phyloP scores from a whole-genome alignment of 1,284 basidiomycete species.

The Apiotrichum siamense region DNA sequence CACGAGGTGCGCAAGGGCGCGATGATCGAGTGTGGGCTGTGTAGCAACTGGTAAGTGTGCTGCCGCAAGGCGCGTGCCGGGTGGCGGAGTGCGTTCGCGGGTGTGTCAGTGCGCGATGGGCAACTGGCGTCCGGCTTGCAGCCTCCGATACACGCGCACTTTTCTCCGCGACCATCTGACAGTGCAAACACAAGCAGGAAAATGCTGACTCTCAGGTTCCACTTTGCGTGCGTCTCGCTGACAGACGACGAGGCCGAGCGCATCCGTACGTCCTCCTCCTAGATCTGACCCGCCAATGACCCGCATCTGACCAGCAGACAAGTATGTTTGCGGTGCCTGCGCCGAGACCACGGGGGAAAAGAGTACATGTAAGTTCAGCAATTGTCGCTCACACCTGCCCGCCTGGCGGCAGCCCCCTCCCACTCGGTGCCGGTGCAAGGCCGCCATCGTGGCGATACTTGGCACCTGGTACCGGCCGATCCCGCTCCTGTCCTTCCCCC shows the following conservation, averaged over 20 bases:
- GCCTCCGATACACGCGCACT: no score
- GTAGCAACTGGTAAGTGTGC: constrained; percentile 38
- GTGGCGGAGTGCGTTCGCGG: no score
- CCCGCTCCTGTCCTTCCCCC: neutral
- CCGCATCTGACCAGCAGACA: constrained; percentile 17
- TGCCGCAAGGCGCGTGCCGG: neutral
- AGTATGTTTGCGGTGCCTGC: constrained; percentile 33
- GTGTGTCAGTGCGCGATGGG: no score
- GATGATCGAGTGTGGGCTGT: constrained; percentile 44
- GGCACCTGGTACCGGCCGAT: neutral
- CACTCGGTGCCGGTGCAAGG: no score
- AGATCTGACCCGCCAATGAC: neutral
- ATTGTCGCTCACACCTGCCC: neutral
- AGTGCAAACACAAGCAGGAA: neutral
- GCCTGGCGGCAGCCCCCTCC: neutral
- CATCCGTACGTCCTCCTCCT: constrained; percentile 29
- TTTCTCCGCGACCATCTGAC: no score
- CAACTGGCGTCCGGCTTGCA: no score
- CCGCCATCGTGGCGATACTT: neutral
- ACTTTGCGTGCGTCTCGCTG: constrained; percentile 36
- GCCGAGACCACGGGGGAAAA: constrained; percentile 24
- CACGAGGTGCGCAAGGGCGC: constrained; percentile 26
- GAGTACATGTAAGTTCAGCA: constrained; percentile 34
- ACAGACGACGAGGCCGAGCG: constrained; percentile 29
- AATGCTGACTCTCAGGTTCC: constrained; percentile 29